Evolutionary conservation across 225 moss, liverwort and hornwort genomes (phyloP).

Genomic region (Polytrichum commune): DNA sequence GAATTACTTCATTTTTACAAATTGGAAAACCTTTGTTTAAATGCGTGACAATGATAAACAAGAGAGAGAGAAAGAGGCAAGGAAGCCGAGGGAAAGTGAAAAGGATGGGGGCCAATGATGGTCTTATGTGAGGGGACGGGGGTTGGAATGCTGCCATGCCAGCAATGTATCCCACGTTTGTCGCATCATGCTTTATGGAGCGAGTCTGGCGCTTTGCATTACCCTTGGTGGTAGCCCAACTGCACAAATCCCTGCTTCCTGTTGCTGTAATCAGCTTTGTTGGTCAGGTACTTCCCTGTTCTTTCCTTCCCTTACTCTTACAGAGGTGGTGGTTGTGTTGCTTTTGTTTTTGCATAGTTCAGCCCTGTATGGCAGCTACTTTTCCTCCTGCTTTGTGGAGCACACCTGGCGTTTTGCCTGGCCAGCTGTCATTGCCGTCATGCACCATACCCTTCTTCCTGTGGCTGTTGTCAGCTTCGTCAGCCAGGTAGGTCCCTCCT

Average conservation of each 20-base stretch:
- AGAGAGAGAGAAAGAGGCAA: neutral
- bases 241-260: slow-evolving; percentile 80
- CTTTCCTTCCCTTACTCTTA: slow-evolving; percentile 53
- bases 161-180: slow-evolving; percentile 85
- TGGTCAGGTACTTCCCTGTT: slow-evolving; percentile 71
- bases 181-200: slow-evolving; percentile 80
- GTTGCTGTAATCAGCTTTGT: slow-evolving; percentile 89
- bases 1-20: no score
- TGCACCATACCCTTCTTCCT: slow-evolving; percentile 72
- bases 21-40: no score
- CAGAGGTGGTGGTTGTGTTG: slow-evolving; percentile 47
- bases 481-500: slow-evolving; percentile 63
- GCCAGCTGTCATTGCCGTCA: slow-evolving; percentile 71
- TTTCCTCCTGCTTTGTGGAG: slow-evolving; percentile 81
- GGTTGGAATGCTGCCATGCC: slow-evolving; percentile 61
- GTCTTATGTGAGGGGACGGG: slow-evolving; percentile 46
- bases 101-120: slow-evolving; percentile 15
- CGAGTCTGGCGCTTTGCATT: slow-evolving; percentile 85
- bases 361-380: slow-evolving; percentile 75
- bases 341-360: slow-evolving; percentile 57
- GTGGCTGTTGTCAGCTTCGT: slow-evolving; percentile 71
- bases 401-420: slow-evolving; percentile 77
- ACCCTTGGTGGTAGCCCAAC: slow-evolving; percentile 73
- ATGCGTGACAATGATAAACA: no score
- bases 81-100: slow-evolving; percentile 18